Conservation (phyloP, 371 early-diverging fungal species). For the Rhizopus microsporus region DNA sequence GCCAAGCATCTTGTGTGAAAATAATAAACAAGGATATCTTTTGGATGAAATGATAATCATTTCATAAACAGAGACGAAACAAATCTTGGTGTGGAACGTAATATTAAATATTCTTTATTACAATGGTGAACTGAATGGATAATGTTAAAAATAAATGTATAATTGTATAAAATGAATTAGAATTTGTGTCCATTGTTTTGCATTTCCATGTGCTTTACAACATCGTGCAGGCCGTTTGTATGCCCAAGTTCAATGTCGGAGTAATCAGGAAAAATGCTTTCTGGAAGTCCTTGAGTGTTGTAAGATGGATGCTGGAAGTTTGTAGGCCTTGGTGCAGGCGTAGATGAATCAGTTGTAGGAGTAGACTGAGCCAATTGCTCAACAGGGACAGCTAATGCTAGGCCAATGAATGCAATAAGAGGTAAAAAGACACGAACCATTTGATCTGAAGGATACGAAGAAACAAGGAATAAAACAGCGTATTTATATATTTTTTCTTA, state of each 20-base stretch:
- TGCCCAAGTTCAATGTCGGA: background rate
- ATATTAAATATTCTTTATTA: too few species aligned
- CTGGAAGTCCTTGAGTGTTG: background rate
- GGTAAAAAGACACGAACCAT: background rate
- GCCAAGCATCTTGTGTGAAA: background rate
- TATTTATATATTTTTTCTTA: too few species aligned
- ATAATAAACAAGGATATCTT: too few species aligned
- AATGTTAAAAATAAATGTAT: too few species aligned
- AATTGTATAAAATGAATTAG: background rate
- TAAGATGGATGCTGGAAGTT: conserved; percentile 1
- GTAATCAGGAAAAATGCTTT: background rate
- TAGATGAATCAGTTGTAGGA: background rate
- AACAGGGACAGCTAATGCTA: background rate
- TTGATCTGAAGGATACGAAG: too few species aligned
- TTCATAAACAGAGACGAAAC: too few species aligned
- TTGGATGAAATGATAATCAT: too few species aligned
- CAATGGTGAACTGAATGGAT: too few species aligned
- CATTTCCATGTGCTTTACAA: too few species aligned
- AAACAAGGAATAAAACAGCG: too few species aligned
- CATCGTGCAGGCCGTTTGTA: background rate
- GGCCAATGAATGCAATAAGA: background rate
- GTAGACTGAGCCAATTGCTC: background rate
- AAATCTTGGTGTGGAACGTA: too few species aligned
- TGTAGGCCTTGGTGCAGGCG: background rate
- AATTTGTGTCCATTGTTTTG: background rate